Percentiles rank a stretch among this genome's conserved stretches.
phyloP scores from a whole-genome alignment of 164 flowering plant species.

The Stephania yunnanensis region DNA sequence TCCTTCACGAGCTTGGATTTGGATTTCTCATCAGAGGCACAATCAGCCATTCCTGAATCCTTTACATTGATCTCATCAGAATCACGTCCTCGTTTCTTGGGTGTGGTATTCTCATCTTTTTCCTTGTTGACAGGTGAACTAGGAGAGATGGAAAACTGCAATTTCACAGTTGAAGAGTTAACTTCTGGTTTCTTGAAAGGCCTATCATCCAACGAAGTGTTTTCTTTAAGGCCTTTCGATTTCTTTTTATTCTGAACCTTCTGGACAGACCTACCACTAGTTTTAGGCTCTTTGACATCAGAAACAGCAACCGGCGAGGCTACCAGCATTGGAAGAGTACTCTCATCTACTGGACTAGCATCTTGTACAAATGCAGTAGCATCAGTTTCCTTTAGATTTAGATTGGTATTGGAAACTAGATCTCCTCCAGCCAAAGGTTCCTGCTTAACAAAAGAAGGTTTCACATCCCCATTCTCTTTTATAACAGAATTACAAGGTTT shows the following conservation, averaged over 20 bases:
- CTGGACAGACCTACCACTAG: conserved; percentile 9
- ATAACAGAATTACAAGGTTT: not conserved
- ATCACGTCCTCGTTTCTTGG: not conserved
- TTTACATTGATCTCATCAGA: not conserved
- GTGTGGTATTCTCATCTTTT: not conserved
- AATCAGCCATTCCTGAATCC: not conserved
- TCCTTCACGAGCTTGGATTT: conserved; percentile 1
- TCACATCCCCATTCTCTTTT: not conserved
- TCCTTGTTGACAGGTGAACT: conserved; percentile 5
- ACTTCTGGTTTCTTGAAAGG: conserved; percentile 39
- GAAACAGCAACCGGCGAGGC: not conserved
- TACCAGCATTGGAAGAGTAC: not conserved
- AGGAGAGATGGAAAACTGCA: conserved; percentile 9
- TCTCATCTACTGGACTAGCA: conserved; percentile 4
- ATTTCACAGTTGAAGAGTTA: conserved; percentile 25
- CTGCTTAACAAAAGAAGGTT: conserved; percentile 6
- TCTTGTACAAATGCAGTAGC: conserved; percentile 10
- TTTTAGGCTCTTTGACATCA: conserved; percentile 10
- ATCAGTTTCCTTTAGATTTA: not conserved
- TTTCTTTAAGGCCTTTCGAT: conserved; percentile 18
- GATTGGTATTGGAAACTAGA: not conserved
- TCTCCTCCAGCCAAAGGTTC: conserved; percentile 6
- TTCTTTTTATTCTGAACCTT: conserved; percentile 18
- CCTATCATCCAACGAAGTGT: conserved; percentile 22
- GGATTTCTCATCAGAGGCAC: not conserved